Base-by-base conservation (phyloP, 768 basidiomycete species). In the Pleurotus tuber-regium region DNA sequence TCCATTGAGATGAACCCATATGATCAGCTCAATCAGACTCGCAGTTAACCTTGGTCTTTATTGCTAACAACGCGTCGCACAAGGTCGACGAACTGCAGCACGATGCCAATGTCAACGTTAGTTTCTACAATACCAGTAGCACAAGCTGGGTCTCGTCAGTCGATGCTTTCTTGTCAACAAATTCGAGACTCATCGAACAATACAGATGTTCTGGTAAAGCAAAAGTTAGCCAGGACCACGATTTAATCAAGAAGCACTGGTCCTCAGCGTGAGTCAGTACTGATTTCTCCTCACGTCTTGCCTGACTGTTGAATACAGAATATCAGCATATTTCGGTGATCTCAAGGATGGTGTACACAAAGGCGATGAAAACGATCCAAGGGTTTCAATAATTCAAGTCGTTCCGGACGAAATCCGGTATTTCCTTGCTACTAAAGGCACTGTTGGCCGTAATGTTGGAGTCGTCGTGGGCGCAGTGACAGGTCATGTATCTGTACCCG, bases 241-340 rank as follows among this genome's bases (percentile, higher is more conserved):
- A 78, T 2, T 60, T 80, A 40, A 82, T 92, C 57, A 79, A 79
- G 55, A 78, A 83, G 62, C 70, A 85, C 49, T 91, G 83, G 83
- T 81, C 70, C n/a, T 58, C 70, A 54, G 63, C 66, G 84, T 81
- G 19, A 49, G 74, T 66, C n/a, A n/a, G n/a, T 19, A 25, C 26
- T 11, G 8, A 31, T 12, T 9, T 51, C 16, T 53, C 14, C 30
- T 18, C 11, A 24, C 30, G 23, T 33, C 24, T 28, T 10, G 16
- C 24, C 10, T 43, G 12, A 58, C 56, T 39, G 1, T 47, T 1
- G 7, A 42, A 10, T 4, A 18, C 42, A 89, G 87, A 2, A 73
- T 80, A 26, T 65, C 77, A 7, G 87, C 85, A 0, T 97, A 91
- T 77, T 95, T 95, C 59, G 91, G 89, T 30, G 87, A 96, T 62